Base-by-base conservation (phyloP, 2,329 filamentous ascomycete genomes). In the Pleoardoris graminearum region DNA sequence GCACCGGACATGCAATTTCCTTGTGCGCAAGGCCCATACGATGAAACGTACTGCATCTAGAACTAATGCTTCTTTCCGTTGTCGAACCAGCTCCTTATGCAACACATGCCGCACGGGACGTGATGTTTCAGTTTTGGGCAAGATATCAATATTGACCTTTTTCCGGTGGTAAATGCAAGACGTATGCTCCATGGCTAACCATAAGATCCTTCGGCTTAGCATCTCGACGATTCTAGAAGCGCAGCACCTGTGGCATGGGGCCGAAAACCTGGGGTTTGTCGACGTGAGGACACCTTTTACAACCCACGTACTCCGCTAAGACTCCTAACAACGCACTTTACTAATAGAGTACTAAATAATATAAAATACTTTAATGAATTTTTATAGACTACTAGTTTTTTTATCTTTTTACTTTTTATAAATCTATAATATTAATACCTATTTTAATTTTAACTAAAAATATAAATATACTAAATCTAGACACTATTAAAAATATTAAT, bases 111-210 rank as follows among this genome's bases (percentile, higher is more conserved):
- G 41, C 27, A 17, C 35, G 16, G 19, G 17, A 37, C 37, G 22
- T 19, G 30, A 46, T 36, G 19, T 36, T 19, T 37, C 12, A 38
- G 43, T 19, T 25, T 8, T 46, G 32, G 21, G 25, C 39, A 19
- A 27, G 30, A 36, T 17, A 32, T 37, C 32, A 37, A 38, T n/a
- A 14, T 21, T 14, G 16, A 25, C 44, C 60, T 61, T 61, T 37
- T 57, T 55, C 60, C 58, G 58, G 58, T 58, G 60, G 58, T 50
- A 53, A 60, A 58, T 55, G 48, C 59, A 52, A 53, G 49, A 21
- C 17, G 1, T 21, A 33, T 29, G 39, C 29, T 27, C 27, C 14
- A 29, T 14, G 12, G 37, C 6, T 23, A 10, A 22, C 25, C 21
- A 49, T 10, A 11, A 22, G n/a, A 41, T 41, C 17, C 45, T 44